Conservation (phyloP, 768 basidiomycete species). For the Agrocybe pediades region DNA sequence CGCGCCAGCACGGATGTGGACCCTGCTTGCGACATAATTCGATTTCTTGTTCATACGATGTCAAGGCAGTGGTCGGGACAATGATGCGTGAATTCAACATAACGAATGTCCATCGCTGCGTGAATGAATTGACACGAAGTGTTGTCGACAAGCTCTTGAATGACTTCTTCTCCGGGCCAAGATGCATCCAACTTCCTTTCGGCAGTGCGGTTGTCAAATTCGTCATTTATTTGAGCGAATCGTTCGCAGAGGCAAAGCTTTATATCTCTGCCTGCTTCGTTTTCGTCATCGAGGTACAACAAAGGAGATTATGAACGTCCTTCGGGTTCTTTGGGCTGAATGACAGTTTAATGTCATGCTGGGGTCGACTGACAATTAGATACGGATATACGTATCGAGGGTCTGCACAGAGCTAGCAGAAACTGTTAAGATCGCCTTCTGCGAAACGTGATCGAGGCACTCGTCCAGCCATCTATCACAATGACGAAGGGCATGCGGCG, state of each 20-base stretch:
- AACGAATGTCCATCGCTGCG: constrained; percentile 12
- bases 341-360: neutral
- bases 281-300: too few relatives aligned
- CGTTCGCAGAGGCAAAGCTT: too few relatives aligned
- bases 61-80: constrained; percentile 3
- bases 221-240: neutral
- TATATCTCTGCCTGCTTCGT: too few relatives aligned
- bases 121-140: constrained; percentile 18
- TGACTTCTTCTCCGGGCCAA: neutral
- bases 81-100: constrained; percentile 1
- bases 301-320: neutral
- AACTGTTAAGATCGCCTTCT: neutral
- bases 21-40: too few relatives aligned
- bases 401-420: neutral
- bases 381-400: constrained; percentile 1
- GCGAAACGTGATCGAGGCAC: neutral
- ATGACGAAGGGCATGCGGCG: too few relatives aligned
- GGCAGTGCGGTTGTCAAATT: too few relatives aligned
- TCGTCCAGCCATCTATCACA: too few relatives aligned
- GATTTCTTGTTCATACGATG: too few relatives aligned
- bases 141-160: constrained; percentile 2
- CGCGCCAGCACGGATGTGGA: too few relatives aligned
- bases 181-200: too few relatives aligned
- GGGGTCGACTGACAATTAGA: constrained; percentile 13
- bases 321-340: constrained; percentile 4